Conservation (phyloP, 352 stramenopile species). For the Lagenidium giganteum region DNA sequence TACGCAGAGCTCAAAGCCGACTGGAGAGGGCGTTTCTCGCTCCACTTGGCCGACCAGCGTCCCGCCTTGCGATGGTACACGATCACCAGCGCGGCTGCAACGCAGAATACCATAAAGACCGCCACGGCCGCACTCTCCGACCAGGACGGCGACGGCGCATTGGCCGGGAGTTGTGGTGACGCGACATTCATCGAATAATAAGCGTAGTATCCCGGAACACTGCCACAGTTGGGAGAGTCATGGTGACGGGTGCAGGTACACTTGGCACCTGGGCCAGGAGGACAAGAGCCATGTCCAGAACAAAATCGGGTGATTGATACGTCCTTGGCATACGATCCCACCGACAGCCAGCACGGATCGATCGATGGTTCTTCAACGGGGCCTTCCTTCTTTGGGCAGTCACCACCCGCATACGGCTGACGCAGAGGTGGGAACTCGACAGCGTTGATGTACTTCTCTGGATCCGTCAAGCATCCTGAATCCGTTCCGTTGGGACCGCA, state of each 20-base stretch:
- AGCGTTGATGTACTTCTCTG: conserved; percentile 24
- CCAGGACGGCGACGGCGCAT: no score
- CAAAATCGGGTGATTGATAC: conserved; percentile 67
- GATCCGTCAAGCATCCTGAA: conserved; percentile 14
- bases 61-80: conserved; percentile 7
- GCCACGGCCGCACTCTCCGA: conserved; percentile 9
- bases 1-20: no score
- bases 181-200: no score
- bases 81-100: conserved; percentile 4
- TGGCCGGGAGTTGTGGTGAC: no score
- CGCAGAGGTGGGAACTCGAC: conserved; percentile 37
- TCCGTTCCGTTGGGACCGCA: conserved; percentile 14
- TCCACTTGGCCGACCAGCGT: no score
- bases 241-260: conserved; percentile 43
- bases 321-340: conserved; percentile 39
- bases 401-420: conserved; percentile 15
- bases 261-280: conserved; percentile 48
- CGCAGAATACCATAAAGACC: conserved; percentile 8
- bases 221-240: conserved; percentile 8
- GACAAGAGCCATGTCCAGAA: conserved; percentile 61
- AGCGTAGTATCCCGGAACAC: no score
- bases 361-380: conserved; percentile 37
- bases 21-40: no score
- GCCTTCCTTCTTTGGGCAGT: conserved; percentile 6
- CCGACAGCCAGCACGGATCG: conserved; percentile 77